phyloP scores from a whole-genome alignment of 2,329 filamentous ascomycete genomes.

The Microcyclosporella mali region DNA sequence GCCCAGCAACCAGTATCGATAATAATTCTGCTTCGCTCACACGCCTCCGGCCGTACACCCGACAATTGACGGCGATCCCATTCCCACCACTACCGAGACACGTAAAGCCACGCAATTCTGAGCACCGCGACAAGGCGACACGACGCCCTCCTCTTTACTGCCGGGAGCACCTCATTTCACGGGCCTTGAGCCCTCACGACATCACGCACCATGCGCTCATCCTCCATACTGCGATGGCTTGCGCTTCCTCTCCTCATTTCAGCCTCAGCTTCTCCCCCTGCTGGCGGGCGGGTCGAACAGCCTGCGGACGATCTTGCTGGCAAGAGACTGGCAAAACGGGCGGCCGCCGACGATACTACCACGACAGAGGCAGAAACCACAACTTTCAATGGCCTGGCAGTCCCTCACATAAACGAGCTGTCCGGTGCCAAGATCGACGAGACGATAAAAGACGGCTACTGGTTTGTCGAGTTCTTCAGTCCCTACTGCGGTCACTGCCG shows the following conservation, averaged over 20 bases:
- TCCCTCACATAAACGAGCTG: slow-evolving; percentile 60
- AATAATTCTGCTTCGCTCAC: no score
- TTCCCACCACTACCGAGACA: no score
- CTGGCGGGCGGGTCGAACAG: slow-evolving; percentile 12
- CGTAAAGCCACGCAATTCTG: no score
- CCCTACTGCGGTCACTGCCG: slow-evolving; percentile 63
- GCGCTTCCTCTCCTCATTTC: slow-evolving; percentile 24
- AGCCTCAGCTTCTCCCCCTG: slow-evolving; percentile 13
- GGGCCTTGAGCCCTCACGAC: slow-evolving; percentile 17
- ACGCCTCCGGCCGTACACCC: no score
- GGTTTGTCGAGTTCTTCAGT: slow-evolving; percentile 52
- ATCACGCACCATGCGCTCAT: slow-evolving; percentile 25
- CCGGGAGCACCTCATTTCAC: slow-evolving; percentile 4
- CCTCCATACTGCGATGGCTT: slow-evolving; percentile 25
- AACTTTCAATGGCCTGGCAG: slow-evolving; percentile 59
- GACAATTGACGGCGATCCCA: no score
- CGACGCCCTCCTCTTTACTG: slow-evolving; percentile 1
- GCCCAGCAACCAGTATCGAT: no score
- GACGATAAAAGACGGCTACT: slow-evolving; percentile 59
- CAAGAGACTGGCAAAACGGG: slow-evolving; percentile 11
- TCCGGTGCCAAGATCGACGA: slow-evolving; percentile 53
- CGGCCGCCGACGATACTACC: slow-evolving; percentile 4
- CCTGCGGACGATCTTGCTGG: slow-evolving; percentile 4
- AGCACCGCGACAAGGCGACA: no score
- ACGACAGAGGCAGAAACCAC: slow-evolving; percentile 36